Evolutionary conservation across 257 asterid species (phyloP).

Genomic region (Avicennia marina): DNA sequence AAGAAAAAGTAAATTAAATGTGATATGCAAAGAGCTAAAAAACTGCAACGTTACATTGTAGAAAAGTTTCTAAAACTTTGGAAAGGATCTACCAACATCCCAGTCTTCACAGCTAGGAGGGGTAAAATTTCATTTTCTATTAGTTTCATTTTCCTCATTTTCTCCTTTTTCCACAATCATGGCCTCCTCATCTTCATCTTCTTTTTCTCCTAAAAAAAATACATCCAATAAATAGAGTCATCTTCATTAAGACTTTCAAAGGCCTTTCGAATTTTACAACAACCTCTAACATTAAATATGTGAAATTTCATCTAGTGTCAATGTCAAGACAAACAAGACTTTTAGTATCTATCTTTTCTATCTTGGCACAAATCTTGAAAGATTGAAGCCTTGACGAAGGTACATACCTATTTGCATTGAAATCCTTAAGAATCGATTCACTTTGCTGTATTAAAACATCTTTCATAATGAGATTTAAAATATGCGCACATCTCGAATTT

Average conservation of each 20-base stretch:
- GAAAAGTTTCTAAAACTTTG: background rate
- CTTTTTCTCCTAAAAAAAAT: background rate
- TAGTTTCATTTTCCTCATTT: too few relatives aligned
- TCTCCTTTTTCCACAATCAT: background rate
- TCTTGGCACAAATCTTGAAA: background rate
- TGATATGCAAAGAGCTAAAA: background rate
- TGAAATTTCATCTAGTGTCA: conserved; percentile 8
- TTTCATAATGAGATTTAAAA: background rate
- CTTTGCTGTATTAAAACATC: background rate
- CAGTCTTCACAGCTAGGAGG: background rate
- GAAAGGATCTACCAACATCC: background rate
- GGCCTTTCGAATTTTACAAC: background rate
- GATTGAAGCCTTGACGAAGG: background rate
- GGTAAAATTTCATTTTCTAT: too few relatives aligned
- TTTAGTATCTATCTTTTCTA: background rate
- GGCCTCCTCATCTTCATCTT: background rate
- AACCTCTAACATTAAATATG: conserved; percentile 4
- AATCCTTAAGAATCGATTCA: background rate
- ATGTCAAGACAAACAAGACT: conserved; percentile 6
- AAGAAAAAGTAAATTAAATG: background rate
- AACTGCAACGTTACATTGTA: background rate
- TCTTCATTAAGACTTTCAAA: conserved; percentile 6
- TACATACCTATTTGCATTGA: background rate
- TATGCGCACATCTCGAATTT: conserved; percentile 5
- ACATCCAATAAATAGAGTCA: background rate